phyloP scores from a whole-genome alignment of 2,329 filamentous ascomycete species.

The Paracamarosporium sp. region DNA sequence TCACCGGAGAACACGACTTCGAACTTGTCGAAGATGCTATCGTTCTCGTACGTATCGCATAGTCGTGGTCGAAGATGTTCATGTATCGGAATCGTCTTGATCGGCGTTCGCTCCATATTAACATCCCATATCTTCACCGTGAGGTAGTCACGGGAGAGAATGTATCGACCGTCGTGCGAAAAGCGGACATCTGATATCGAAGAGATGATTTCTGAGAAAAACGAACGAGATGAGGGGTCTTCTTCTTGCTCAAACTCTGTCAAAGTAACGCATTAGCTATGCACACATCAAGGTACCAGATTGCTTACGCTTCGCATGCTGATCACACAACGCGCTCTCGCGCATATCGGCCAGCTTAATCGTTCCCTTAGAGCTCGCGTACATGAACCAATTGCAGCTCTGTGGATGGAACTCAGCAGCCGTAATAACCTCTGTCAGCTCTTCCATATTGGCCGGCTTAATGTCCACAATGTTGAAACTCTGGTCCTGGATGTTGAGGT shows the following conservation, averaged over 20 bases:
- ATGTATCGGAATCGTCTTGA: constrained; percentile 99
- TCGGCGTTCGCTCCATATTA: constrained; percentile 95
- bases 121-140: constrained; percentile 99
- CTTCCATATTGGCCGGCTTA: constrained; percentile 99
- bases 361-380: constrained; percentile 97
- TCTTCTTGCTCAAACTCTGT: constrained; percentile 98
- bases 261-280: constrained; percentile 12
- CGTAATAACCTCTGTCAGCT: constrained; percentile 97
- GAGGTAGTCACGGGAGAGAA: constrained; percentile 95
- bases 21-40: constrained; percentile 99
- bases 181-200: constrained; percentile 99
- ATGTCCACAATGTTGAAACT: constrained; percentile 99
- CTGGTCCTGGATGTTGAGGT: constrained; percentile 98
- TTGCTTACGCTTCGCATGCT: constrained; percentile 90
- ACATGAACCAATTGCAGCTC: constrained; percentile 99
- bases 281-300: neutral
- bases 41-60: constrained; percentile 98
- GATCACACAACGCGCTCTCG: constrained; percentile 92
- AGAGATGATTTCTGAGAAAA: constrained; percentile 99
- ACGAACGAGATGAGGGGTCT: constrained; percentile 93
- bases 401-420: constrained; percentile 96
- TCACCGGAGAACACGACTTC: constrained; percentile 99
- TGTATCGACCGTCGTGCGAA: constrained; percentile 94
- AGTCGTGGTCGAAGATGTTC: constrained; percentile 92
- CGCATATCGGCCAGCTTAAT: constrained; percentile 99